These are phyloP conservation scores for Nigrograna mackinnonii DNA, from an alignment of 2,329 filamentous ascomycete species.

Conservation along the genomic window DNA sequence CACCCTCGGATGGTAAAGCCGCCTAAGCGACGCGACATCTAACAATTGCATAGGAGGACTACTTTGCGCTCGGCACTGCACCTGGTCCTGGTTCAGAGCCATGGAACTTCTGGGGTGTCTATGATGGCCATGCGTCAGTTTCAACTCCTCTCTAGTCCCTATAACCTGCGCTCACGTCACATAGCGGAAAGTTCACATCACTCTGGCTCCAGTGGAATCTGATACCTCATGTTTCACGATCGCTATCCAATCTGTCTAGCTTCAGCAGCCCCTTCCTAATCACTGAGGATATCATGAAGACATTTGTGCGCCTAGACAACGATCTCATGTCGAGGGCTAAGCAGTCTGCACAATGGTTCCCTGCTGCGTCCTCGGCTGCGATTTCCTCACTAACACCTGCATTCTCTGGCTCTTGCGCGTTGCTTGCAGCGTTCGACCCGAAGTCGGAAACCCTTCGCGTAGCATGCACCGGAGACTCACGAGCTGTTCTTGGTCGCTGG, in stretches of 20 bases:
- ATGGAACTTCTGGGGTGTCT: conserved; percentile 49
- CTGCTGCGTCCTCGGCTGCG: conserved; percentile 32
- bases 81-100: conserved; percentile 28
- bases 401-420: conserved; percentile 64
- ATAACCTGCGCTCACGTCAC: too few species aligned
- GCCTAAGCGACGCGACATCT: neutral
- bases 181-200: too few species aligned
- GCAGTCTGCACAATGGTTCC: conserved; percentile 42
- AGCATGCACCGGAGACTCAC: conserved; percentile 69
- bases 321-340: conserved; percentile 52
- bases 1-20: neutral
- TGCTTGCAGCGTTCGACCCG: conserved; percentile 66
- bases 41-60: conserved; percentile 28
- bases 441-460: conserved; percentile 58
- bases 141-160: too few species aligned
- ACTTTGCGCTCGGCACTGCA: conserved; percentile 28
- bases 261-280: conserved; percentile 51
- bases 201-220: conserved; percentile 46
- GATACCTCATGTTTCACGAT: conserved; percentile 47
- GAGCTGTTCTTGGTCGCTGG: conserved; percentile 64
- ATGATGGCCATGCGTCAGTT: conserved; percentile 55
- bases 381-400: conserved; percentile 39
- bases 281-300: conserved; percentile 59
- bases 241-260: conserved; percentile 34
- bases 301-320: conserved; percentile 62